Evolutionary conservation across 1,284 basidiomycete species (phyloP).

Genomic region (Wallemia mellicola): DNA sequence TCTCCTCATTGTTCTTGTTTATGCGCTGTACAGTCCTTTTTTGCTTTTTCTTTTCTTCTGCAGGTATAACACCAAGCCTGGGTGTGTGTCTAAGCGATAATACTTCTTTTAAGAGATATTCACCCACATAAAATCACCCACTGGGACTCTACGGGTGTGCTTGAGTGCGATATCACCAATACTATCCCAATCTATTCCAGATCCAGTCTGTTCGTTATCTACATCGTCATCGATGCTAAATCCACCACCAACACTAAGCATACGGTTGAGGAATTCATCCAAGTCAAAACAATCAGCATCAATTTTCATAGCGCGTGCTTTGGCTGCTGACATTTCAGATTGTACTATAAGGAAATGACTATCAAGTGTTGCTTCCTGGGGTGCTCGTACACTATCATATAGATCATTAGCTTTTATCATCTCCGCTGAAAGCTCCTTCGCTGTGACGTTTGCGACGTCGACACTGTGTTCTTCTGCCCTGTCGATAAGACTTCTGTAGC

Average conservation of each 20-base stretch:
- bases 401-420: constrained; percentile 4
- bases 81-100: background rate
- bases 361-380: constrained; percentile 48
- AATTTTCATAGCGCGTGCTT: constrained; percentile 57
- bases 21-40: constrained; percentile 27
- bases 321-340: constrained; percentile 36
- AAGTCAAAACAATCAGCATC: constrained; percentile 50
- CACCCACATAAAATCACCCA: constrained; percentile 45
- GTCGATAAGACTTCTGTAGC: constrained; percentile 33
- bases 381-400: constrained; percentile 26
- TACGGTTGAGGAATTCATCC: constrained; percentile 44
- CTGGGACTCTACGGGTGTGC: constrained; percentile 38
- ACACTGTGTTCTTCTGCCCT: constrained; percentile 26
- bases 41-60: constrained; percentile 40
- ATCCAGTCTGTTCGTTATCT: constrained; percentile 12
- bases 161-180: constrained; percentile 40
- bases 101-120: background rate
- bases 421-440: constrained; percentile 4
- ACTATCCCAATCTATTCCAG: constrained; percentile 33
- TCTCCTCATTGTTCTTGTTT: constrained; percentile 37
- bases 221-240: constrained; percentile 18
- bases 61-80: constrained; percentile 44
- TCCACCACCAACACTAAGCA: constrained; percentile 40
- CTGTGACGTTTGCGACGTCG: constrained; percentile 6
- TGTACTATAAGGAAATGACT: constrained; percentile 36